Percentiles rank a stretch among this genome's conserved stretches.
Evolutionary conservation across 2,329 filamentous ascomycete genomes (phyloP).

Genomic region (Sphaerostilbella broomeana): DNA sequence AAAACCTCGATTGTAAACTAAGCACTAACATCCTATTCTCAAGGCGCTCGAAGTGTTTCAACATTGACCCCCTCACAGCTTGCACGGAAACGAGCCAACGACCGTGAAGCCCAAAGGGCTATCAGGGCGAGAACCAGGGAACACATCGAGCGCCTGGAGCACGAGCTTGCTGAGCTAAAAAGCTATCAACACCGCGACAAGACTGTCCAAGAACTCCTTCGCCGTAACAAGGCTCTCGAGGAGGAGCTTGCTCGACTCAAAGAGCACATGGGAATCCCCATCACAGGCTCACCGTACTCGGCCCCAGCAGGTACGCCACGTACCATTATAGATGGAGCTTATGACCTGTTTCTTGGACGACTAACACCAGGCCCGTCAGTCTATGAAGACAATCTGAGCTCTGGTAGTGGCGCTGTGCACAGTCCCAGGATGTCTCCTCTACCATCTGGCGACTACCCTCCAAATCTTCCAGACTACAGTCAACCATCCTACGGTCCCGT

Average conservation of each 20-base stretch:
- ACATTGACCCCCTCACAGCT: conserved; percentile 84
- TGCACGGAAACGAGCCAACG: conserved; percentile 84
- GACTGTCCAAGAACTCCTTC: conserved; percentile 45
- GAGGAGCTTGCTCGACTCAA: conserved; percentile 42
- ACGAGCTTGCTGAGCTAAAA: conserved; percentile 65
- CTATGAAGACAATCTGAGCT: conserved; percentile 36
- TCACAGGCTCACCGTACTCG: conserved; percentile 36
- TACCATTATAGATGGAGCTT: conserved; percentile 12
- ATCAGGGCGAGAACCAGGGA: conserved; percentile 82
- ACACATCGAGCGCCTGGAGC: conserved; percentile 74
- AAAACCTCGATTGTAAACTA: neutral
- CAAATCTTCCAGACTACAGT: conserved; percentile 36
- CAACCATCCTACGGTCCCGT: conserved; percentile 31
- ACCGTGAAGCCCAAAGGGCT: conserved; percentile 81
- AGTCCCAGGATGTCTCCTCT: conserved; percentile 41
- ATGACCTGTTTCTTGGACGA: conserved; percentile 12
- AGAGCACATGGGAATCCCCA: conserved; percentile 38
- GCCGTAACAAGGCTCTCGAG: conserved; percentile 48
- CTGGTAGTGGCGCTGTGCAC: conserved; percentile 33
- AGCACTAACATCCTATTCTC: neutral
- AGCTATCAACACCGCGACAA: conserved; percentile 42
- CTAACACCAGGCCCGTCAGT: conserved; percentile 26
- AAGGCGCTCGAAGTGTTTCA: conserved; percentile 69
- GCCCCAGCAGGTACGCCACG: conserved; percentile 31
- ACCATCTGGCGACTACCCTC: conserved; percentile 38